Conservation (phyloP, 2,329 filamentous ascomycete genomes). For the Hyphodiscus sp. region DNA sequence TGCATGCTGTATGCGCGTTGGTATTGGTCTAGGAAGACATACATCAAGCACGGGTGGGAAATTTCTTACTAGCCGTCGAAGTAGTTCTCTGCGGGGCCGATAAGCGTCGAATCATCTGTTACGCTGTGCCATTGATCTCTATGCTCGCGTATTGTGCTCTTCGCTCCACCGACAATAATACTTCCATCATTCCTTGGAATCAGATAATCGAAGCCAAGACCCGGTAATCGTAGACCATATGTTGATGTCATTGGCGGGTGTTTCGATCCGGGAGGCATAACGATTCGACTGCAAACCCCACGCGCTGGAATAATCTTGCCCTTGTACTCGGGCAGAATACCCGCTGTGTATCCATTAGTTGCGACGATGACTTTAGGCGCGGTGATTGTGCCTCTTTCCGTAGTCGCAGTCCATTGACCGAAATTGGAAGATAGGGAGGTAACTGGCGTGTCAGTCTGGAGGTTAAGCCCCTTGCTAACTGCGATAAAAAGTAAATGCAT, state of each 20-base stretch:
- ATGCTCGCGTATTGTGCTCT: slow-evolving; percentile 15
- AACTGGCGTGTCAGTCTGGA: slow-evolving; percentile 49
- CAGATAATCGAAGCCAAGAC: slow-evolving; percentile 14
- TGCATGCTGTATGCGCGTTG: slow-evolving; percentile 32
- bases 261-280: not conserved
- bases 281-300: slow-evolving; percentile 29
- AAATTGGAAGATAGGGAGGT: slow-evolving; percentile 8
- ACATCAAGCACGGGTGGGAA: not conserved
- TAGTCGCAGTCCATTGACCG: slow-evolving; percentile 34
- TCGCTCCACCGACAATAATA: slow-evolving; percentile 34
- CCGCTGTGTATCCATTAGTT: slow-evolving; percentile 57
- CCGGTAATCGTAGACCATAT: slow-evolving; percentile 1
- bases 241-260: not conserved
- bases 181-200: slow-evolving; percentile 24
- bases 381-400: slow-evolving; percentile 45
- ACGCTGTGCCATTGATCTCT: slow-evolving; percentile 37
- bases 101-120: slow-evolving; percentile 37
- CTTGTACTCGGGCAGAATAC: slow-evolving; percentile 41
- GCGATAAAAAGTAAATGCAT: slow-evolving; percentile 43
- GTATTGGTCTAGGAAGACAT: not conserved
- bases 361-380: slow-evolving; percentile 54
- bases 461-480: slow-evolving; percentile 38
- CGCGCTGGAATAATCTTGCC: slow-evolving; percentile 52
- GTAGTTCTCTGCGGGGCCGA: slow-evolving; percentile 35
- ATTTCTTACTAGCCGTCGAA: slow-evolving; percentile 36